Evolutionary conservation across 345 rosid genomes (phyloP), one percentile per base, ranked within the genome.

Genomic region (Rhodamnia rubescens): DNA sequence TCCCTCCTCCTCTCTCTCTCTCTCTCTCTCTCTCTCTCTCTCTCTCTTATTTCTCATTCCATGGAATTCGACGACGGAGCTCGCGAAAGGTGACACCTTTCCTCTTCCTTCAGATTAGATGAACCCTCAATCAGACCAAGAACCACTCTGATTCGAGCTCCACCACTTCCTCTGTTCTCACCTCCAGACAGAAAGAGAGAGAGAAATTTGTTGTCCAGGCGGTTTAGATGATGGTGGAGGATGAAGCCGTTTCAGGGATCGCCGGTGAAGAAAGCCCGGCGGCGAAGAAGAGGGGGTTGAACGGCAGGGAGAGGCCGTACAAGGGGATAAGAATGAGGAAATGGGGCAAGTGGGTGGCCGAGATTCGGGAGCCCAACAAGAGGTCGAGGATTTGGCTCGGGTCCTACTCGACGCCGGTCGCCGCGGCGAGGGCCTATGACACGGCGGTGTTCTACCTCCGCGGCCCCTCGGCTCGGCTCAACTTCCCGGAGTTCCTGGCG

Each of bases 281-380:
- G 85, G 90, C 88, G 88, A 80, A 58, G 87, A 89, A 78, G 83
- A 29, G 24, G 36, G 83, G 54, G 47, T 50, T 74, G 55, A 81
- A 44, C 74, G 88, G 82, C 24, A 85, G 88, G 22, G 95, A 92
- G 83, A 90, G 94, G 88, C 93, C 90, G 36, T 97, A 92, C 88
- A 97, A 97, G 85, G 99, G 99, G 83, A 97, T 97, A 87, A 93
- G 99, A 95, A 97, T 97, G 99, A 92, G 99, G 89, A 97, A 97
- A 93, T 97, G 99, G 99, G 99, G 99, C 0, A 97, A 97, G 88
- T 97, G 99, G 99, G 99, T 97, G 42, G 99, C 99, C 10, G 99
- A 97, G 97, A 96, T 97, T 81, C 88, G 99, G 50, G 99, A 97
- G 89, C 99, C 99, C 0, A 97, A 97, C 85, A 97, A 97, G 58